Evolutionary conservation across 129 eudicot species (phyloP).

Genomic region (Flaveria bidentis): DNA sequence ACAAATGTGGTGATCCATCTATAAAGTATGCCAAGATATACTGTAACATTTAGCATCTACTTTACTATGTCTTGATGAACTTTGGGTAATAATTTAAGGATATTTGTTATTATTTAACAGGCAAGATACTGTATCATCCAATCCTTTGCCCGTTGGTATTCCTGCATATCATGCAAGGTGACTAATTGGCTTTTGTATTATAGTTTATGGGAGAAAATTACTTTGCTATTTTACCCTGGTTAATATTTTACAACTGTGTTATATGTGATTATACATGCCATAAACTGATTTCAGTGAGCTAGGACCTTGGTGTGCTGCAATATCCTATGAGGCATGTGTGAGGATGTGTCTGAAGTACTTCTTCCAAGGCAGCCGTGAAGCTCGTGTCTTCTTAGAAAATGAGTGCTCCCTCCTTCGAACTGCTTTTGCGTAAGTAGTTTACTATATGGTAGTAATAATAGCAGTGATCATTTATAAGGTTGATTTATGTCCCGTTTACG

Average conservation of each 20-base stretch:
- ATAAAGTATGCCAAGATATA: conserved; percentile 25
- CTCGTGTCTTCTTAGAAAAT: conserved; percentile 62
- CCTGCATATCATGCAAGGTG: conserved; percentile 82
- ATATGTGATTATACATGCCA: background rate
- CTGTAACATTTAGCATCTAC: background rate
- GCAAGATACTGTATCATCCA: conserved; percentile 39
- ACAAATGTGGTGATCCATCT: conserved; percentile 19
- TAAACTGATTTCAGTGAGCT: conserved; percentile 51
- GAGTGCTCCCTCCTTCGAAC: conserved; percentile 63
- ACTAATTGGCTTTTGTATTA: background rate
- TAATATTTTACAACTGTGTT: conserved; percentile 1
- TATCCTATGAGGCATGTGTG: conserved; percentile 83
- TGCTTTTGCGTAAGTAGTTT: conserved; percentile 58
- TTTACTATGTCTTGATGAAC: background rate
- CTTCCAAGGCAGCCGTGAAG: conserved; percentile 66
- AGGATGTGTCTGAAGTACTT: conserved; percentile 70
- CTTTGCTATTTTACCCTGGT: conserved; percentile 1
- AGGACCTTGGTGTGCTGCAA: conserved; percentile 71
- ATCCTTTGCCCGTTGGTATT: conserved; percentile 41
- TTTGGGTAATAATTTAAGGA: background rate
- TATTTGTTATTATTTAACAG: conserved; percentile 29
- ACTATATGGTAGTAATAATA: background rate
- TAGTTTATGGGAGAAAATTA: conserved; percentile 1
- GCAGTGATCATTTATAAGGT: background rate
- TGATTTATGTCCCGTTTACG: conserved; percentile 8